Percentiles rank a stretch among this genome's conserved stretches.
phyloP scores from a whole-genome alignment of 176 grass and related monocot species.

The Bromus sterilis region DNA sequence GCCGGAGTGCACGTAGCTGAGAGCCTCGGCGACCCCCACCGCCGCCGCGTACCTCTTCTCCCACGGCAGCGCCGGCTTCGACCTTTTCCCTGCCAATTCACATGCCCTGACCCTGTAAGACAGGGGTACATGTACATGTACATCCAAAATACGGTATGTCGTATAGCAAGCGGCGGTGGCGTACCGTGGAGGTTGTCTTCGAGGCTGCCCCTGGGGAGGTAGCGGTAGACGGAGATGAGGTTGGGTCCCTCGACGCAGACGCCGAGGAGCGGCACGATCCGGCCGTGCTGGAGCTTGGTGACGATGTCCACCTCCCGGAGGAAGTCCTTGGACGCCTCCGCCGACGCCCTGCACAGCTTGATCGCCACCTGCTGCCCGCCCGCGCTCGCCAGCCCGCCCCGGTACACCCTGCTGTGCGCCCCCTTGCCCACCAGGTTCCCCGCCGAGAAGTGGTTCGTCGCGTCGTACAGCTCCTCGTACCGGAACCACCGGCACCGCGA shows the following conservation, averaged over 20 bases:
- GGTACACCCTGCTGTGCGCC: slow-evolving; percentile 78
- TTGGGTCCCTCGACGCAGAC: slow-evolving; percentile 72
- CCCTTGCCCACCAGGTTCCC: slow-evolving; percentile 82
- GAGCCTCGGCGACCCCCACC: slow-evolving; percentile 58
- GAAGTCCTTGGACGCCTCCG: slow-evolving; percentile 75
- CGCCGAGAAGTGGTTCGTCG: slow-evolving; percentile 73
- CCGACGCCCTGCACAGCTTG: slow-evolving; percentile 62
- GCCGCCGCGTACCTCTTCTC: slow-evolving; percentile 63
- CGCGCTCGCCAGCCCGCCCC: slow-evolving; percentile 51
- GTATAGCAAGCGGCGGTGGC: not conserved
- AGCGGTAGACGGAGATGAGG: slow-evolving; percentile 79
- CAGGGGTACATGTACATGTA: too few relatives aligned
- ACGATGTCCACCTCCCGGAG: slow-evolving; percentile 88
- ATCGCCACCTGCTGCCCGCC: slow-evolving; percentile 60
- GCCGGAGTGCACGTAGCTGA: slow-evolving; percentile 73
- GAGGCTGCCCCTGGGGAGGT: slow-evolving; percentile 76
- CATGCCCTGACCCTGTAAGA: too few relatives aligned
- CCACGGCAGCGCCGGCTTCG: slow-evolving; percentile 52
- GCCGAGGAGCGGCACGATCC: slow-evolving; percentile 68
- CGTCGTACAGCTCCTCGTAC: slow-evolving; percentile 77
- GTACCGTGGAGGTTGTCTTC: slow-evolving; percentile 85
- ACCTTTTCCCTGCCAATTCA: slow-evolving; percentile 35
- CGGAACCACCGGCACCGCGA: slow-evolving; percentile 75
- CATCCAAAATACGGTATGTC: not conserved
- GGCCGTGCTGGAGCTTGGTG: slow-evolving; percentile 64